These are phyloP conservation scores for Fusarium sp. DNA, from an alignment of 2,329 filamentous ascomycete genomes.

Conservation along the genomic window DNA sequence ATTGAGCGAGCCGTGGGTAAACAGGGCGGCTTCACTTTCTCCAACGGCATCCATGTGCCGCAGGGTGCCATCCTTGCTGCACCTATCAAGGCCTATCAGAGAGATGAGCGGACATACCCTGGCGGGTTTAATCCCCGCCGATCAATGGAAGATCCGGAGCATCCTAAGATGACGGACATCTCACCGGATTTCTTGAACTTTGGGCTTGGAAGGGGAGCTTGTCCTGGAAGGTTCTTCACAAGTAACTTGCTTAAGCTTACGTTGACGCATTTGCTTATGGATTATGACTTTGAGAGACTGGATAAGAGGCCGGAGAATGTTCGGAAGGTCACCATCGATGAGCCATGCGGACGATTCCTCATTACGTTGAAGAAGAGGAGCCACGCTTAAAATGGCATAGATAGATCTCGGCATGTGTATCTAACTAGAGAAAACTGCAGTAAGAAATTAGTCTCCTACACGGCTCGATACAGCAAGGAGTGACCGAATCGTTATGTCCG, in stretches of 20 bases:
- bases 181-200: slow-evolving; percentile 23
- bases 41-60: slow-evolving; percentile 27
- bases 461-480: background rate
- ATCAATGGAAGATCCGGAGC: slow-evolving; percentile 10
- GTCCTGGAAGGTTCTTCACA: slow-evolving; percentile 20
- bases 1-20: slow-evolving; percentile 23
- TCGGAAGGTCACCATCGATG: slow-evolving; percentile 21
- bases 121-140: slow-evolving; percentile 23
- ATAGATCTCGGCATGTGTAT: background rate
- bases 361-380: slow-evolving; percentile 16
- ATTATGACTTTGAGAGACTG: slow-evolving; percentile 19
- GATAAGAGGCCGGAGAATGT: slow-evolving; percentile 14
- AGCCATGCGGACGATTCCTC: slow-evolving; percentile 10
- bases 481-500: background rate
- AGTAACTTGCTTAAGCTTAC: slow-evolving; percentile 25
- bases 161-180: slow-evolving; percentile 22
- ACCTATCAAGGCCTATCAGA: slow-evolving; percentile 28
- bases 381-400: background rate
- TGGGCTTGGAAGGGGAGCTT: slow-evolving; percentile 13
- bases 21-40: slow-evolving; percentile 26
- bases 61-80: slow-evolving; percentile 25
- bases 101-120: slow-evolving; percentile 17
- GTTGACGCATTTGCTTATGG: slow-evolving; percentile 12
- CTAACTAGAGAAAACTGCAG: background rate
- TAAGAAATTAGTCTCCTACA: background rate